These are phyloP conservation scores for Apocynum venetum DNA, from an alignment of 257 asterid species.

Conservation along the genomic window DNA sequence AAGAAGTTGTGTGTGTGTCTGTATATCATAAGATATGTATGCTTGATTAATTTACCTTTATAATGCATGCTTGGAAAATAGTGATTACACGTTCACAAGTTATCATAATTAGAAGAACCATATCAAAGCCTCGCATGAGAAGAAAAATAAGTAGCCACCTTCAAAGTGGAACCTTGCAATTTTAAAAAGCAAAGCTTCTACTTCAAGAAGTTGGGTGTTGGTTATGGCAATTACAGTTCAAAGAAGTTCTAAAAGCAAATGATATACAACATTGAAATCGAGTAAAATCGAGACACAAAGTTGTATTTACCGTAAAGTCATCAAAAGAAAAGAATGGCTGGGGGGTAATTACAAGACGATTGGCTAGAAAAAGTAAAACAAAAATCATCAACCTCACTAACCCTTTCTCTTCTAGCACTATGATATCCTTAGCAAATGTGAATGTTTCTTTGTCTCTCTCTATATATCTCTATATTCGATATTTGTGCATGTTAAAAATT, in stretches of 20 bases:
- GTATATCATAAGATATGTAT: too few species aligned
- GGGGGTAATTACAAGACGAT: constrained; percentile 5
- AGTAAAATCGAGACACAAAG: neutral
- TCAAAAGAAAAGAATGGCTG: neutral
- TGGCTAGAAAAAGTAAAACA: constrained; percentile 45
- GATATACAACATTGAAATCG: neutral
- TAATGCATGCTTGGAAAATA: constrained; percentile 22
- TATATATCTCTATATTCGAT: neutral
- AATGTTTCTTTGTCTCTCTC: constrained; percentile 22
- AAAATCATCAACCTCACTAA: constrained; percentile 47
- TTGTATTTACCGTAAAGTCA: neutral
- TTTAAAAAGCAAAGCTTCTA: too few species aligned
- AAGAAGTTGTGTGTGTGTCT: too few species aligned
- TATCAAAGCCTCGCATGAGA: constrained; percentile 4
- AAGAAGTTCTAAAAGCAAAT: neutral
- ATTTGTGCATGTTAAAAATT: neutral
- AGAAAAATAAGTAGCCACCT: constrained; percentile 27
- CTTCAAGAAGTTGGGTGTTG: neutral
- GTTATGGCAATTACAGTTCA: neutral
- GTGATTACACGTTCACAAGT: constrained; percentile 6
- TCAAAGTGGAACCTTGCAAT: neutral
- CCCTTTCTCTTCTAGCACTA: constrained; percentile 37
- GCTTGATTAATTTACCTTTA: too few species aligned
- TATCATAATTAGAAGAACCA: neutral
- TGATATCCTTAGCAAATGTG: constrained; percentile 23